Base-by-base conservation (phyloP, 2,329 filamentous ascomycete species). In the Colletotrichum tropicicola region DNA sequence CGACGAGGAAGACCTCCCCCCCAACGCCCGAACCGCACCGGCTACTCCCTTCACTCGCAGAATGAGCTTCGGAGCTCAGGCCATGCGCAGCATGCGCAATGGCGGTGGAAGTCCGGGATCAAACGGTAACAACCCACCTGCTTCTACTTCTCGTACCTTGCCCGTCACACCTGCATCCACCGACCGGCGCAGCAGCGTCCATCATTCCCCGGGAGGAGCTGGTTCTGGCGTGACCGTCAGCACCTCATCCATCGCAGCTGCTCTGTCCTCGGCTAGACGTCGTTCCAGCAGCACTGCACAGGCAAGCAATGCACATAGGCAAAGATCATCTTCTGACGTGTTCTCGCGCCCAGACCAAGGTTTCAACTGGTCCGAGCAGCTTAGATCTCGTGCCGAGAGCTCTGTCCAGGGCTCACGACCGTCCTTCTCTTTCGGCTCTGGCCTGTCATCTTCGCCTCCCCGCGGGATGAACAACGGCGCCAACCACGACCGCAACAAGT, bases 321-420 rank as follows among this genome's bases (percentile, higher is more conserved):
- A 82, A 76, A 80, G 75, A 89, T 81, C 83, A 78, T 78, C 82
- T 86, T 89, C 89, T 92, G 87, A 92, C 89, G 82, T 81, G 80
- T 81, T 80, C 69, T 74, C 77, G 82, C 87, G 85, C 80, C 81
- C 88, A 94, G 92, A 93, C 85, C 93, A 78, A 86, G 93, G 92
- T 78, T 97, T 97, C 87, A 97, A 97, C 82, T 97, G 95, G 92
- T 93, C 93, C 76, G 95, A 98, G 83, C 94, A 97, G 83, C 89
- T 98, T 85, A 93, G 94, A 79, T 91, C 90, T 74, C 92, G 94
- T 76, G 94, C 94, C 73, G 93, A 97, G 82, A 94, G 93, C 79
- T 91, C 89, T 73, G 85, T 90, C 63, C 79, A 85, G 44, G 85
- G 83, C 70, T 77, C 83, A 52, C 84, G 87, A 61, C 81, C 88